These are phyloP conservation scores for Lichtheimia hyalospora DNA, from an alignment of 371 early-diverging fungal species.

Conservation along the genomic window DNA sequence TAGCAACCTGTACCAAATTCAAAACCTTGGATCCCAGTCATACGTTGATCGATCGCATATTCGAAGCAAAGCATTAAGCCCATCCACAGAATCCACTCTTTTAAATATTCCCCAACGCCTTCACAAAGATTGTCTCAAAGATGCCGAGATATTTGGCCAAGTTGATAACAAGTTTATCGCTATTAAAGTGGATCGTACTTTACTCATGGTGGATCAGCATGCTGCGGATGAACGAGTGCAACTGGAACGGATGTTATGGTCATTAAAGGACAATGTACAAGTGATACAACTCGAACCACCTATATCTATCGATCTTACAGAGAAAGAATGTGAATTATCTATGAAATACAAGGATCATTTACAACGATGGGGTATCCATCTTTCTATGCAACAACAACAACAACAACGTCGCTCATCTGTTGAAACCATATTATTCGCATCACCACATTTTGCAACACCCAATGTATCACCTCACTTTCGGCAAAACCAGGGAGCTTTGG, in stretches of 20 bases:
- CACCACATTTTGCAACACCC: constrained; percentile 33
- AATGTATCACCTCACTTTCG: constrained; percentile 22
- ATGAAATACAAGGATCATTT: constrained; percentile 29
- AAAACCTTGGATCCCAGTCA: neutral
- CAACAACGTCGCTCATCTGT: neutral
- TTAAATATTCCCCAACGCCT: constrained; percentile 22
- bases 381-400: constrained; percentile 7
- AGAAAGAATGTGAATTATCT: constrained; percentile 36
- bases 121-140: constrained; percentile 31
- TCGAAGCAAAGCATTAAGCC: neutral
- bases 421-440: constrained; percentile 1
- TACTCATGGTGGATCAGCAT: constrained; percentile 81
- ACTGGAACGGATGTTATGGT: constrained; percentile 57
- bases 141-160: constrained; percentile 57
- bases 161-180: constrained; percentile 71
- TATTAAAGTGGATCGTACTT: constrained; percentile 22
- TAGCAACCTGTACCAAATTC: no score
- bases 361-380: constrained; percentile 63
- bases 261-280: constrained; percentile 19
- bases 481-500: neutral
- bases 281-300: constrained; percentile 52
- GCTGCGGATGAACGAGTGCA: constrained; percentile 83
- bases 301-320: constrained; percentile 40
- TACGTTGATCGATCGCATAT: neutral
- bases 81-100: neutral